Evolutionary conservation across 2,329 filamentous ascomycete species (phyloP).

Genomic region (Aureobasidium sp.): DNA sequence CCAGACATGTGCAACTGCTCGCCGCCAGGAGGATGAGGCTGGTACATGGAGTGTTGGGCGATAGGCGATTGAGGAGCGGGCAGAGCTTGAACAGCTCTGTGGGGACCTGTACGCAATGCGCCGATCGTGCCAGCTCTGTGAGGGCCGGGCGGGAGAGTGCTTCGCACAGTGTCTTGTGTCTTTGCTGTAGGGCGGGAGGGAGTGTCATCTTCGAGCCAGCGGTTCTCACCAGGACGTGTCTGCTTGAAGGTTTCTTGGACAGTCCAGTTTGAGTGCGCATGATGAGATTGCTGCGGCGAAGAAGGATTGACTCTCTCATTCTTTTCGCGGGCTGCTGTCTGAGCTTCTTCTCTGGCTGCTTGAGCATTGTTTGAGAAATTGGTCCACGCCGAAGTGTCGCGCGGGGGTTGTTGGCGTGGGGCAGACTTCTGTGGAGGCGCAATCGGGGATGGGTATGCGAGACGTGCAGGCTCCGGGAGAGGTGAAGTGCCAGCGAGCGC

Average conservation of each 20-base stretch:
- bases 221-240: conserved; percentile 23
- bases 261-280: conserved; percentile 17
- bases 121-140: conserved; percentile 11
- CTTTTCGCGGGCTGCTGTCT: neutral
- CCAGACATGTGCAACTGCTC: conserved; percentile 20
- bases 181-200: conserved; percentile 20
- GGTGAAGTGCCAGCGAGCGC: conserved; percentile 27
- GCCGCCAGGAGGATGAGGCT: conserved; percentile 21
- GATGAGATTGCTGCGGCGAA: neutral
- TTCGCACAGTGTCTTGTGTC: too few relatives aligned
- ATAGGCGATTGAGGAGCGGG: conserved; percentile 24
- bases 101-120: neutral
- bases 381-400: conserved; percentile 25
- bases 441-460: conserved; percentile 29
- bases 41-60: conserved; percentile 25
- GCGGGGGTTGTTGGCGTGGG: conserved; percentile 15
- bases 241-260: conserved; percentile 31
- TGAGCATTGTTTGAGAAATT: conserved; percentile 18
- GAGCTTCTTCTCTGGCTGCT: conserved; percentile 9
- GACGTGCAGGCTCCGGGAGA: conserved; percentile 26
- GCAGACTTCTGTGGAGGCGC: conserved; percentile 27
- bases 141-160: neutral
- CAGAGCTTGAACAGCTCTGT: neutral
- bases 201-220: conserved; percentile 23
- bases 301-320: neutral